Base-by-base conservation (phyloP, 306 rosid genomes). In the Comarum palustre region DNA sequence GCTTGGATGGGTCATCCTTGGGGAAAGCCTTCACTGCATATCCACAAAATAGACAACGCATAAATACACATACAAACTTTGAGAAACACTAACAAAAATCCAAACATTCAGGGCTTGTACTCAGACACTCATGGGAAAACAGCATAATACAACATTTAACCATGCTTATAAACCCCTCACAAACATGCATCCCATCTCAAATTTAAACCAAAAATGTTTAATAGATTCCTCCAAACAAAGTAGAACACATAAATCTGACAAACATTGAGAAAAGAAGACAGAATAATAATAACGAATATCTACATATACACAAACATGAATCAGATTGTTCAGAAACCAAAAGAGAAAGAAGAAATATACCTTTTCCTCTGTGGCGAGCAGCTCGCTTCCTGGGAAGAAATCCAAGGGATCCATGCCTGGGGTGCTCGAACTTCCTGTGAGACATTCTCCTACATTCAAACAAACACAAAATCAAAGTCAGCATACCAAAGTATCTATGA, bases 401-500 rank as follows among this genome's bases (percentile, higher is more conserved):
- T 59, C 97, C 92, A 71, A 91, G 87, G 4, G 97, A 91, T 1
- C 97, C 97, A 51, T 91, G 97, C 67, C 97, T 87, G 29, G 92
- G 95, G 84, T 91, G 95, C 68, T 91, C 97, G 77, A 91, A 91
- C 88, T 91, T 91, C 88, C 95, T 84, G 88, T 89, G 97, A 66
- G 97, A 91, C 92, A 91, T 91, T 68, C 75, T 75, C 74, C 84
- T 80, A 24, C 77, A 36, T 24, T 24, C 14, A 14, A 3, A 57
- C 17, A 57, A 24, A 13, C 38, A 34, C 38, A 34, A 29, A 29
- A 29, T 29, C 31, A 29, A 29, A 29, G 31, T 29, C 31, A 2
- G 31, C 31, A 29, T 29, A 29, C 31, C 31, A 29, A 29, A 29
- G 31, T 29, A 29, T 29, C 31, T 29, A 29, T 29, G 31, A 29